These are phyloP conservation scores for Globisporangium alternatum DNA, from an alignment of 352 stramenopile species.

Conservation along the genomic window DNA sequence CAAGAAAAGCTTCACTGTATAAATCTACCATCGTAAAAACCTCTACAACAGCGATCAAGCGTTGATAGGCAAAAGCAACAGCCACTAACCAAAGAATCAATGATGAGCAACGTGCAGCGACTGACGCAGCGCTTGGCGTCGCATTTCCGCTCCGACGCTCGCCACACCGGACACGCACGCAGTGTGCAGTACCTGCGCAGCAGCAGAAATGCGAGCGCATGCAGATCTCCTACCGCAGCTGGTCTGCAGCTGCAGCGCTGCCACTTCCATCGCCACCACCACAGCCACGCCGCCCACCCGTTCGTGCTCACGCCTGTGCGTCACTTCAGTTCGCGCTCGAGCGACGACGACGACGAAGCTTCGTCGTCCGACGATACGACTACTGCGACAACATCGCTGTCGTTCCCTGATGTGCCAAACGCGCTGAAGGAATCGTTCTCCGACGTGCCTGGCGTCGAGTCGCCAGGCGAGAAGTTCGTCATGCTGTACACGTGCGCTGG, in stretches of 20 bases:
- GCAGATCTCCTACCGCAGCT: not conserved
- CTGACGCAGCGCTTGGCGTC: constrained; percentile 3
- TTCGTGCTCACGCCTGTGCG: not conserved
- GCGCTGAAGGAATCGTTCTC: constrained; percentile 16
- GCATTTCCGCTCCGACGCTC: not conserved
- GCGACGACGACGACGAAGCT: not conserved
- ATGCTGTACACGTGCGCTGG: constrained; percentile 97
- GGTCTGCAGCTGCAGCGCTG: not conserved
- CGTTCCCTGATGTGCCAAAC: not conserved
- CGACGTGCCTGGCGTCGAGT: constrained; percentile 62
- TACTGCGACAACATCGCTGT: not conserved
- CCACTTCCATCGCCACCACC: not conserved
- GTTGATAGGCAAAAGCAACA: no score
- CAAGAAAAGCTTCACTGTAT: no score
- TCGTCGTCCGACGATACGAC: not conserved
- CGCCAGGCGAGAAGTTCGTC: constrained; percentile 92
- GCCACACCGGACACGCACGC: not conserved
- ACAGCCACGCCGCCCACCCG: not conserved
- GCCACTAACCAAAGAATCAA: not conserved
- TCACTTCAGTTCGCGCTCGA: constrained; percentile 10
- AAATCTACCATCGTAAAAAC: no score
- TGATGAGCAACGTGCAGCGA: not conserved
- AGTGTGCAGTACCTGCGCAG: not conserved
- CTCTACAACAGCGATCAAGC: no score
- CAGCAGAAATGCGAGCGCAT: not conserved